Conservation (phyloP, 805 yeast genomes). For the Kluyveromyces aestuarii region DNA sequence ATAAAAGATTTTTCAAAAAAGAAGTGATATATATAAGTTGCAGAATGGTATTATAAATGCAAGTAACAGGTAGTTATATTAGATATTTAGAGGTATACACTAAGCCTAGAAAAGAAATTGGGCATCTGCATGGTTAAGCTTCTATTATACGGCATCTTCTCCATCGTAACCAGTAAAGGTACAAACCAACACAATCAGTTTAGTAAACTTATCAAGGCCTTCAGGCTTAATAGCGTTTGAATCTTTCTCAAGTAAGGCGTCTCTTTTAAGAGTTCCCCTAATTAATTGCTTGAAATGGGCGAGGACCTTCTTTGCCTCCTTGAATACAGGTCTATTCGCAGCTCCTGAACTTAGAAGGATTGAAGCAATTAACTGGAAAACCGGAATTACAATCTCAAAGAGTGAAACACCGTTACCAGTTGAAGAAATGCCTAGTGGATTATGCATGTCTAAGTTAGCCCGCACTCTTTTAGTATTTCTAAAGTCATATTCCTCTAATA, state of each 20-base stretch:
- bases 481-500: conserved; percentile 31
- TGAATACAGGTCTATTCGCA: conserved; percentile 50
- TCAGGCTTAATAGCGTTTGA: conserved; percentile 20
- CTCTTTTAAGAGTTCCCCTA: conserved; percentile 55
- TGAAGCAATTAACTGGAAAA: conserved; percentile 63
- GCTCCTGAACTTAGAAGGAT: conserved; percentile 70
- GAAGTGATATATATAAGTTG: background rate
- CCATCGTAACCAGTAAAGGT: conserved; percentile 40
- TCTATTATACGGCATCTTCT: conserved; percentile 10
- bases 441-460: conserved; percentile 43
- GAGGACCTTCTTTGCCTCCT: conserved; percentile 44
- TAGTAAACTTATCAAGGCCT: conserved; percentile 45
- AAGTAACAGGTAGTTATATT: background rate
- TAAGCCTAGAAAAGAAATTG: background rate
- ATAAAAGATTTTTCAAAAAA: conserved; percentile 32
- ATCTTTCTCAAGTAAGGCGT: conserved; percentile 30
- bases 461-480: conserved; percentile 29
- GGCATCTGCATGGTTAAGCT: background rate
- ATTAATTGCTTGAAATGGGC: conserved; percentile 44
- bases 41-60: background rate
- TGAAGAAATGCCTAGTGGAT: conserved; percentile 33
- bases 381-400: conserved; percentile 61
- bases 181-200: conserved; percentile 44
- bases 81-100: background rate
- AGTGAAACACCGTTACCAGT: conserved; percentile 36